Evolutionary conservation across 768 basidiomycete genomes (phyloP).

Genomic region (Roridomyces roridus): DNA sequence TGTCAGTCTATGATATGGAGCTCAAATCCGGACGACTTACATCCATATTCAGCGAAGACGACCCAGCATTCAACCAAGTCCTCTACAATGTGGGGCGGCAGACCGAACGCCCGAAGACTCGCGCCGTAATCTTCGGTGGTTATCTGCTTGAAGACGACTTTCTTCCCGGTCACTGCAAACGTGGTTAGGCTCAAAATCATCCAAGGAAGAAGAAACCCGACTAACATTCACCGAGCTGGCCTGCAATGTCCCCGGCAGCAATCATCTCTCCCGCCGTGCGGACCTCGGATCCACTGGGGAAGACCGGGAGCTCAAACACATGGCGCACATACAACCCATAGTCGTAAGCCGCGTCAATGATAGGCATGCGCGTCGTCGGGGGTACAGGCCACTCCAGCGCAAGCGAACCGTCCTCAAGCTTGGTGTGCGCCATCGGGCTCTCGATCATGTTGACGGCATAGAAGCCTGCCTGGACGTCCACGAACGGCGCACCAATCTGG

Average conservation of each 20-base stretch:
- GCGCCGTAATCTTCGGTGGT: background rate
- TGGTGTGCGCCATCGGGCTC: background rate
- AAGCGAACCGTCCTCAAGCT: background rate
- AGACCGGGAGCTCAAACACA: no score
- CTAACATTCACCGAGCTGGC: no score
- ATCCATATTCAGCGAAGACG: background rate
- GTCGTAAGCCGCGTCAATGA: slow-evolving; percentile 2
- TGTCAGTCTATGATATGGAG: no score
- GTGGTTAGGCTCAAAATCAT: background rate
- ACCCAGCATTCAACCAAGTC: background rate
- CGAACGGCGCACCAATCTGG: no score
- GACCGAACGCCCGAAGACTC: background rate
- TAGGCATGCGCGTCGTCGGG: background rate
- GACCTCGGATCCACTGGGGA: no score
- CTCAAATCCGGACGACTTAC: no score
- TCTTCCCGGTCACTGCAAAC: slow-evolving; percentile 8
- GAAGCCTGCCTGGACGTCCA: background rate
- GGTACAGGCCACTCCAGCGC: background rate
- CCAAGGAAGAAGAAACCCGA: no score
- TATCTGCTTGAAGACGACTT: background rate
- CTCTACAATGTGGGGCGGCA: background rate
- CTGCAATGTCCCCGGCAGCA: no score
- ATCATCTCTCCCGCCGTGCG: no score
- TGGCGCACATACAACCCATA: no score
- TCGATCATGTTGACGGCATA: background rate